Percentiles rank a stretch among this genome's conserved stretches.
These are phyloP conservation scores for Penicillium sp. DNA, from an alignment of 2,329 filamentous ascomycete species.

Conservation along the genomic window DNA sequence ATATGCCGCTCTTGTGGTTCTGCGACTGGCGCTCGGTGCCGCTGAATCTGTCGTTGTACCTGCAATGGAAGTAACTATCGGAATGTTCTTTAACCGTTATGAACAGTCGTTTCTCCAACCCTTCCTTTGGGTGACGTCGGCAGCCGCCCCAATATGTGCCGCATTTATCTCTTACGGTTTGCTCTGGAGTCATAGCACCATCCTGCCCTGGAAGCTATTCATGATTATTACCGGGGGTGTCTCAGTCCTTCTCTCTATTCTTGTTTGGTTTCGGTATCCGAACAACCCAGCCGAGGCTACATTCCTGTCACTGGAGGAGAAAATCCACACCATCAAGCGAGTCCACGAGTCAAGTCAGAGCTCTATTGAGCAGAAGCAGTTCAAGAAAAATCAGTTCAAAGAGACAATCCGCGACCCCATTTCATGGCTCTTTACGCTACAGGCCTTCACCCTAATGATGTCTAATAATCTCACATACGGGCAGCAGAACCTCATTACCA, in stretches of 20 bases:
- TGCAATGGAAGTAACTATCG: conserved; percentile 44
- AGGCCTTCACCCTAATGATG: conserved; percentile 22
- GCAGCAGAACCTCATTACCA: conserved; percentile 41
- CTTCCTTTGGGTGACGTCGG: conserved; percentile 47
- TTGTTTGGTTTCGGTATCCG: conserved; percentile 18
- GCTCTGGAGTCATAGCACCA: conserved; percentile 31
- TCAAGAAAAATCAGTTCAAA: conserved; percentile 15
- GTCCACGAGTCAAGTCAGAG: conserved; percentile 16
- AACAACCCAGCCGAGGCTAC: conserved; percentile 14
- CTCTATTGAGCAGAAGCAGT: conserved; percentile 22
- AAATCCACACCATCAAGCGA: conserved; percentile 13
- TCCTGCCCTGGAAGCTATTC: conserved; percentile 17
- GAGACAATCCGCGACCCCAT: conserved; percentile 23
- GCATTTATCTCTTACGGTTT: conserved; percentile 45
- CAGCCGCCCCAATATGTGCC: conserved; percentile 33
- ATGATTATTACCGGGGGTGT: conserved; percentile 41
- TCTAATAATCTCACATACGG: conserved; percentile 42
- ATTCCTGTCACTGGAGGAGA: conserved; percentile 16
- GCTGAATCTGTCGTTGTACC: conserved; percentile 40
- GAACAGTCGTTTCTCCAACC: conserved; percentile 51
- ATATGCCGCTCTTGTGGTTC: conserved; percentile 39
- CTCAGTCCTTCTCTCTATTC: conserved; percentile 31
- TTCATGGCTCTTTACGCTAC: conserved; percentile 33
- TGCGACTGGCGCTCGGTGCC: conserved; percentile 39
- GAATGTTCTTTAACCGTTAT: conserved; percentile 45